These are phyloP conservation scores for Aspergillus uvarum DNA, from an alignment of 2,329 filamentous ascomycete species.

Conservation along the genomic window DNA sequence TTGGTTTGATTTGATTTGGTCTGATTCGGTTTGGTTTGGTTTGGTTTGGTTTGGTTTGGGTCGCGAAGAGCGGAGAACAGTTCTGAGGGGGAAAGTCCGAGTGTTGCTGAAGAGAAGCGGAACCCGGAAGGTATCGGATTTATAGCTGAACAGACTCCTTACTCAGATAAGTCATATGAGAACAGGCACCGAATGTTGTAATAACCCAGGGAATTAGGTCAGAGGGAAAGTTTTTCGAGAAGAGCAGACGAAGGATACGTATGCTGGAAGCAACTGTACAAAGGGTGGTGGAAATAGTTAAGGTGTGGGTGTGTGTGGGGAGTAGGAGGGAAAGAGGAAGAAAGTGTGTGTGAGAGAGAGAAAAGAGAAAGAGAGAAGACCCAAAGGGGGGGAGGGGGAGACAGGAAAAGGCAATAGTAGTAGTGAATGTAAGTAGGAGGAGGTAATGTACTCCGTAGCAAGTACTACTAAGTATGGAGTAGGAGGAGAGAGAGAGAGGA, in stretches of 20 bases:
- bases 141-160: conserved; percentile 6
- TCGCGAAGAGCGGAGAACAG: not conserved
- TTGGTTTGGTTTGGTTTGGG: not conserved
- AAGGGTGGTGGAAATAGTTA: conserved; percentile 14
- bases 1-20: too few relatives aligned
- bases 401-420: conserved; percentile 15
- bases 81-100: not conserved
- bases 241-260: not conserved
- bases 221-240: not conserved
- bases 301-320: not conserved
- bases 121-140: conserved; percentile 1
- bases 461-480: too few relatives aligned
- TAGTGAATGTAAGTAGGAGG: conserved; percentile 9
- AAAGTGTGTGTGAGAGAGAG: conserved; percentile 17
- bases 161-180: conserved; percentile 6
- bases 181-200: not conserved
- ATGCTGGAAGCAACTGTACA: not conserved
- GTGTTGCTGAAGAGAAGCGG: conserved; percentile 8
- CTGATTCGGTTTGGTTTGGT: not conserved
- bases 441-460: not conserved
- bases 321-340: conserved; percentile 14
- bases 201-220: not conserved
- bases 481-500: conserved; percentile 15
- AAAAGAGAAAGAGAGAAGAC: conserved; percentile 16
- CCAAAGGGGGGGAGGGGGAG: not conserved